Conservation (phyloP, 768 basidiomycete species). For the Psilocybe sp. region DNA sequence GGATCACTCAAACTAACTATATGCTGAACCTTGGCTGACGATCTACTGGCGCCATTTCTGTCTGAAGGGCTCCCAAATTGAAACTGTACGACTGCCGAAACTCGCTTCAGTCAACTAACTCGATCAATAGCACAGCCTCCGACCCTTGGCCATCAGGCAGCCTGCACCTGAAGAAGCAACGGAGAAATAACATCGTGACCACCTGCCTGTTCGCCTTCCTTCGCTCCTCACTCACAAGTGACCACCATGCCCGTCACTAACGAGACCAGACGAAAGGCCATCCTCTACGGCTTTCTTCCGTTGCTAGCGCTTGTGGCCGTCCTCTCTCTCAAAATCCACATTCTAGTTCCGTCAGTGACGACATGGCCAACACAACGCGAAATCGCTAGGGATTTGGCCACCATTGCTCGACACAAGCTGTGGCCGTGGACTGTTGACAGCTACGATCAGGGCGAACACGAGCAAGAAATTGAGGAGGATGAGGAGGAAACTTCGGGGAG, state of each 20-base stretch:
- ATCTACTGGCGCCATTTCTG: too few species aligned
- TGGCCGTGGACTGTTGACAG: slow-evolving; percentile 19
- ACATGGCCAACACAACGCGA: slow-evolving; percentile 21
- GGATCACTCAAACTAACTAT: too few species aligned
- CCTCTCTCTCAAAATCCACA: slow-evolving; percentile 19
- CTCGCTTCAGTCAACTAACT: too few species aligned
- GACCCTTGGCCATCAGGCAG: too few species aligned
- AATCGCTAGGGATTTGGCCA: slow-evolving; percentile 17
- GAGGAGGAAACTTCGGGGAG: slow-evolving; percentile 10
- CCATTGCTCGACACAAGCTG: slow-evolving; percentile 19
- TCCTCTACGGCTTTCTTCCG: slow-evolving; percentile 20
- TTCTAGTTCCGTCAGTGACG: slow-evolving; percentile 18
- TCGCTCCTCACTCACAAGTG: too few species aligned
- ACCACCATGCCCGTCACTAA: slow-evolving; percentile 17
- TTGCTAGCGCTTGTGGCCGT: slow-evolving; percentile 18
- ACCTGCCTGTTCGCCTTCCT: too few species aligned
- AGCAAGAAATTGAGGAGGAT: slow-evolving; percentile 5
- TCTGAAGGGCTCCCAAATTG: too few species aligned
- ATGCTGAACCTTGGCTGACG: too few species aligned
- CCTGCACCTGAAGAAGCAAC: too few species aligned
- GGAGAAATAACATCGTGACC: too few species aligned
- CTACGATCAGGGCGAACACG: slow-evolving; percentile 5
- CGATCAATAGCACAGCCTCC: too few species aligned
- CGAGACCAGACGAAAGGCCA: slow-evolving; percentile 17
- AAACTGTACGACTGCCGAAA: too few species aligned